Conservation (phyloP, 2,329 filamentous ascomycete genomes). For the Rutstroemia sp. region DNA sequence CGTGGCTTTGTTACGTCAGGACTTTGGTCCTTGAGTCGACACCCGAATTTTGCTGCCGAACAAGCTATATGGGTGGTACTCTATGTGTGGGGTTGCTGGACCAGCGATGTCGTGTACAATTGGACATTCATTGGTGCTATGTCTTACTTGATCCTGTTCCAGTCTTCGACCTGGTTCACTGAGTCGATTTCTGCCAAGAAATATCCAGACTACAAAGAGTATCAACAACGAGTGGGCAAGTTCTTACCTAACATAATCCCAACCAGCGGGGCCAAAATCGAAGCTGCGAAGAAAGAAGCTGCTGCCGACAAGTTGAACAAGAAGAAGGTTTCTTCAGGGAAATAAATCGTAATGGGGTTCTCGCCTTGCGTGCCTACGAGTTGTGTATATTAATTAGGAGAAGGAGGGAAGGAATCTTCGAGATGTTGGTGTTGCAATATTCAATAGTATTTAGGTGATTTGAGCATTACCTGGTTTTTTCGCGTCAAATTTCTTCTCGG, state of each 20-base stretch:
- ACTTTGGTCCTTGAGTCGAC: conserved; percentile 80
- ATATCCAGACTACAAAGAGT: conserved; percentile 81
- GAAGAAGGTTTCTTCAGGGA: neutral
- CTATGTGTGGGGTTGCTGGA: conserved; percentile 81
- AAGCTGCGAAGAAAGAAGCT: conserved; percentile 2
- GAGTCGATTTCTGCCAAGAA: conserved; percentile 74
- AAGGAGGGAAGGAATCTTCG: too few relatives aligned
- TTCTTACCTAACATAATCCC: conserved; percentile 57
- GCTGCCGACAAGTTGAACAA: neutral
- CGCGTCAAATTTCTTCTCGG: too few relatives aligned
- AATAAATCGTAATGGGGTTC: neutral
- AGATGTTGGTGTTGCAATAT: too few relatives aligned
- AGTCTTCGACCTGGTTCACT: conserved; percentile 81
- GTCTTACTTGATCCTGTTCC: conserved; percentile 72
- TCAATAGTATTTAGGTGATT: too few relatives aligned
- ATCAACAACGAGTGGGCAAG: conserved; percentile 74
- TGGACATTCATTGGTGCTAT: conserved; percentile 70
- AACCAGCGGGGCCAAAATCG: neutral
- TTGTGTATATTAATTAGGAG: too few relatives aligned
- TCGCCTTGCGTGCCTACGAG: too few relatives aligned
- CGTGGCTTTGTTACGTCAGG: conserved; percentile 82
- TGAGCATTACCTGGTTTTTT: too few relatives aligned
- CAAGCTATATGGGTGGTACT: conserved; percentile 83
- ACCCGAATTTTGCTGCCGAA: conserved; percentile 93
- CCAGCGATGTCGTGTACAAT: conserved; percentile 62